phyloP scores from a whole-genome alignment of 129 eudicot species.

The Chrysanthemum makinoi region DNA sequence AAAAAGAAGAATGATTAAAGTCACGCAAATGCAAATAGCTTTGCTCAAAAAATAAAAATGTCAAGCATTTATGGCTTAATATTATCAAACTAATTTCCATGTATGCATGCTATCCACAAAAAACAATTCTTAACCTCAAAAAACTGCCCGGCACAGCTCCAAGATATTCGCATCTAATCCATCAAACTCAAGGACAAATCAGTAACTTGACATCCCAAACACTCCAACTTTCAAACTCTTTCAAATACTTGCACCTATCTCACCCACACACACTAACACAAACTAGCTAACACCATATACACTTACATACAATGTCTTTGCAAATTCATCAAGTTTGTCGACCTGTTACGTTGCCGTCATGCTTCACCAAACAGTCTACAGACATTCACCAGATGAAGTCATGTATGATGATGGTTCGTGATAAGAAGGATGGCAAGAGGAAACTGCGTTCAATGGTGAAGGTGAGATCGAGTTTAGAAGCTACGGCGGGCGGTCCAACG shows the following conservation, averaged over 20 bases:
- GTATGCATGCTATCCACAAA: slow-evolving; percentile 16
- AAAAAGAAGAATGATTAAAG: no score
- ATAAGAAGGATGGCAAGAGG: slow-evolving; percentile 26
- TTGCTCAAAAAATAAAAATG: neutral
- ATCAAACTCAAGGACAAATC: slow-evolving; percentile 22
- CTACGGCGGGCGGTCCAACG: slow-evolving; percentile 30
- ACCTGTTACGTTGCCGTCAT: slow-evolving; percentile 16
- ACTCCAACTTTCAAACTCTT: slow-evolving; percentile 17
- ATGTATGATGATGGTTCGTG: slow-evolving; percentile 5
- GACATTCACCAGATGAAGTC: slow-evolving; percentile 8
- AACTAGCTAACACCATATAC: slow-evolving; percentile 1
- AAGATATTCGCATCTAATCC: slow-evolving; percentile 27
- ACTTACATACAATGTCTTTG: slow-evolving; percentile 42
- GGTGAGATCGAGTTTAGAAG: slow-evolving; percentile 51
- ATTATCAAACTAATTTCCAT: neutral
- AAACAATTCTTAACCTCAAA: neutral
- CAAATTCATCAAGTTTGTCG: slow-evolving; percentile 41
- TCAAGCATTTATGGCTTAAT: neutral
- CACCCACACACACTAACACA: slow-evolving; percentile 16
- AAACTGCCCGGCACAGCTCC: slow-evolving; percentile 1
- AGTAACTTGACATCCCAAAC: slow-evolving; percentile 25
- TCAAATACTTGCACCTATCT: slow-evolving; percentile 10
- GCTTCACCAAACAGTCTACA: slow-evolving; percentile 19
- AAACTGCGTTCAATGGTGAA: slow-evolving; percentile 20
- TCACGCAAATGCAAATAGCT: no score